phyloP scores from a whole-genome alignment of 305 asterid genomes.

The Plantago coronopus region DNA sequence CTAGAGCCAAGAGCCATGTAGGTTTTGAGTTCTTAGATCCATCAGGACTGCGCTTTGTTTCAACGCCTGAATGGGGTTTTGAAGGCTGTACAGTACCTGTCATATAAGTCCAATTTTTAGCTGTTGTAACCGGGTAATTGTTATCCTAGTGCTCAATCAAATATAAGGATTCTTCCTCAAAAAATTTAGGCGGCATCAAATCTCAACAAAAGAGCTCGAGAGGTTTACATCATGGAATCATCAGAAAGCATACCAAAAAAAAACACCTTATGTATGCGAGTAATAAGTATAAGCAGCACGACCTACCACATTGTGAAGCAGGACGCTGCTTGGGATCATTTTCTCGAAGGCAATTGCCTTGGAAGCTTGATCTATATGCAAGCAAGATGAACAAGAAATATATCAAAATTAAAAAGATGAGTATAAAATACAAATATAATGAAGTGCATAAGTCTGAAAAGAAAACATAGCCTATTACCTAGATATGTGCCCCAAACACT shows the following conservation, averaged over 20 bases:
- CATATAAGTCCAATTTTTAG: constrained; percentile 14
- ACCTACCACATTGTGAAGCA: constrained; percentile 66
- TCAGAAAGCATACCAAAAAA: no score
- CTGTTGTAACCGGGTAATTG: neutral
- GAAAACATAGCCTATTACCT: constrained; percentile 39
- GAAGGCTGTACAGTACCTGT: constrained; percentile 41
- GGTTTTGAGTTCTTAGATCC: constrained; percentile 52
- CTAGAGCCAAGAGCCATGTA: constrained; percentile 77
- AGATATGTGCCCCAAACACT: constrained; percentile 72
- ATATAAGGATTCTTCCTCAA: no score
- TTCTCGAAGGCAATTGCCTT: constrained; percentile 80
- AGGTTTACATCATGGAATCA: no score
- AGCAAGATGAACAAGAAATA: constrained; percentile 14
- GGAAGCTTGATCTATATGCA: constrained; percentile 65
- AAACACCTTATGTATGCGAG: neutral
- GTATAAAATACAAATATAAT: constrained; percentile 10
- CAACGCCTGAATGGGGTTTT: constrained; percentile 37
- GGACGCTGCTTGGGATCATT: constrained; percentile 77
- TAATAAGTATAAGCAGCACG: constrained; percentile 15
- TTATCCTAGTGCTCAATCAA: no score
- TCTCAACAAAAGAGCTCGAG: no score
- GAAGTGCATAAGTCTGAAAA: neutral
- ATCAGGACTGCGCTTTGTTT: constrained; percentile 40
- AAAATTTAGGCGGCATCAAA: no score
- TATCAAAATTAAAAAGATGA: constrained; percentile 6